These are phyloP conservation scores for Apium graveolens DNA, from an alignment of 129 eudicot genomes.

Conservation along the genomic window DNA sequence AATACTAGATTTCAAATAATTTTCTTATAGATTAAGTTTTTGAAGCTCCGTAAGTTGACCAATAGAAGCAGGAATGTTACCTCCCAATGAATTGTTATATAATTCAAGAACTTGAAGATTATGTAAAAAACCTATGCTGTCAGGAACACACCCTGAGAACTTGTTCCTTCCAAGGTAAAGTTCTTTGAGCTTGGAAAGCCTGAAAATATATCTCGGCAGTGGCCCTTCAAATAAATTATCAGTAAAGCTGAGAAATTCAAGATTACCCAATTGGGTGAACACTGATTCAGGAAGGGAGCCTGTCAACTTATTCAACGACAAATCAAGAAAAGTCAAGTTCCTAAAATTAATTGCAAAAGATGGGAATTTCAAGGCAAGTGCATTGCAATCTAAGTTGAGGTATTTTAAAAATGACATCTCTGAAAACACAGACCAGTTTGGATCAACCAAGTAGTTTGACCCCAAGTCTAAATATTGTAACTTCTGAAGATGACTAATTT, in stretches of 20 bases:
- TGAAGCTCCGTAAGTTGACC: constrained; percentile 46
- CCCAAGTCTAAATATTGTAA: constrained; percentile 50
- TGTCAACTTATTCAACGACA: constrained; percentile 45
- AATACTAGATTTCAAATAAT: constrained; percentile 42
- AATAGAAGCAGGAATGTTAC: constrained; percentile 55
- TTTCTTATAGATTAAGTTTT: constrained; percentile 36
- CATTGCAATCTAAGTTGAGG: constrained; percentile 36
- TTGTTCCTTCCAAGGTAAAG: constrained; percentile 29
- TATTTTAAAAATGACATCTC: constrained; percentile 48
- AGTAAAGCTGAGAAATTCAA: constrained; percentile 45
- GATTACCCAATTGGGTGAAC: constrained; percentile 39
- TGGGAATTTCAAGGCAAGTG: constrained; percentile 46
- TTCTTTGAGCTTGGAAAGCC: constrained; percentile 37
- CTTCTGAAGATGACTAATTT: constrained; percentile 48
- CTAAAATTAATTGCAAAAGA: constrained; percentile 30
- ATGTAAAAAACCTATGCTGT: constrained; percentile 25
- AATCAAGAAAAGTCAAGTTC: constrained; percentile 58
- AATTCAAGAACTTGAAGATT: constrained; percentile 40
- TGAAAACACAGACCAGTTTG: constrained; percentile 52
- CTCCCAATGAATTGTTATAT: constrained; percentile 38
- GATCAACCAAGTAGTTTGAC: constrained; percentile 43
- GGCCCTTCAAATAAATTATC: constrained; percentile 48
- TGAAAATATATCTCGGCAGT: constrained; percentile 30
- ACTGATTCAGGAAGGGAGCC: constrained; percentile 56
- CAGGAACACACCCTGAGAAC: constrained; percentile 49